Base-by-base conservation (phyloP, 345 rosid species). In the Brassica carinata region DNA sequence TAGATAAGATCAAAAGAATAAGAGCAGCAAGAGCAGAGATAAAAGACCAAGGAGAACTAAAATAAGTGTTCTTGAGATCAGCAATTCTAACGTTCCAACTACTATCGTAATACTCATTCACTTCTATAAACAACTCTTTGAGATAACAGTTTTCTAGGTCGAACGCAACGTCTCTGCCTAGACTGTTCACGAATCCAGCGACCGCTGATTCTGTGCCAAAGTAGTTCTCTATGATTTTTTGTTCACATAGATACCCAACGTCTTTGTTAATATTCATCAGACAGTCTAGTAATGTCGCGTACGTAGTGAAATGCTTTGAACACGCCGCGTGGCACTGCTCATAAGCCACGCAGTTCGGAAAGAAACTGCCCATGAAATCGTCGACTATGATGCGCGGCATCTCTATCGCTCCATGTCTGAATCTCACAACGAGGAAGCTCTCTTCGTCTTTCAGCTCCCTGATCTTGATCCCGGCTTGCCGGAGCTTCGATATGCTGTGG, bases 1-100 rank as follows among this genome's bases (percentile, higher is more conserved):
- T 51, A 3, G 97, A 91, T 40, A 94, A 85, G 3, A 94, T 13
- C 8, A 91, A 77, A 61, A 91, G 86, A 71, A 90, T 38, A 27
- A 90, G 19, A 7, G 98, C 97, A 29, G 94, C 97, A 31, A 89
- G 66, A 3, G 93, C 94, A 6, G 98, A 93, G 10, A 88, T 48
- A 77, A 89, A 90, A 23, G 98, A 90, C 98, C 97, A 93, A 5
- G 98, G 98, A 51, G 92, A 90, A 8, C 79, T 84, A 63, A 94
- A 92, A 36, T 94, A 94, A 3, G 91, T 91, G 67, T 84, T 85
- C 85, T 86, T 89, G 77, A 90, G 89, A 72, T 86, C 68, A 8
- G 96, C 95, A 95, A 88, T 88, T 14, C 79, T 83, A 40, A 87
- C 90, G 67, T 91, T 88, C 92, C 85, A 66, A 55, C 79, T 80